Base-by-base conservation (phyloP, 2,329 filamentous ascomycete species). In the Cephalotrichum gorgonifer region DNA sequence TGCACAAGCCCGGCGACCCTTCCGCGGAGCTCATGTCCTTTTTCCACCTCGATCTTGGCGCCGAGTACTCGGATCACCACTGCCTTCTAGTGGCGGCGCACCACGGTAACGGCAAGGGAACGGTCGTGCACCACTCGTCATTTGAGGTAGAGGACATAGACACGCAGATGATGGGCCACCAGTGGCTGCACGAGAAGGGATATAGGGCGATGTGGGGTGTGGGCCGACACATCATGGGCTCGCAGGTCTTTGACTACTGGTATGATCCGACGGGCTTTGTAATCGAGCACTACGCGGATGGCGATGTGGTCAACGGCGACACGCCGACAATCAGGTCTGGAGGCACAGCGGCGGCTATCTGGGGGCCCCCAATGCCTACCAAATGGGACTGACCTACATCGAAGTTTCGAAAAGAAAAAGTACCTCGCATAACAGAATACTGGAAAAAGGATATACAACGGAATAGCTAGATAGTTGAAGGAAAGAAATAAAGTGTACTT, bases 211-310 rank as follows among this genome's bases (percentile, higher is more conserved):
- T 78, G 14, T 83, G 79, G 79, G 79, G 79, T 0, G 72, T 83
- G 0, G 79, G 80, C 0, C 62, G 79, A 41, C 79, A 83, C 63
- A 69, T 80, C 7, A 58, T 81, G 23, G 79, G 79, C 1, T 72
- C 66, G 43, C 78, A 81, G 60, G 71, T 83, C 38, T 83, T 83
- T 53, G 79, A 83, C 57, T 83, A 82, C 59, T 82, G 77, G 77
- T 71, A 66, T 56, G 77, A 80, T 60, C 66, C 69, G 1, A 71
- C 62, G 4, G 68, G 70, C 0, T 74, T 74, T 51, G 77, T 74
- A 60, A 62, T 79, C 43, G 76, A 79, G 59, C 76, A 79, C 55
- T 83, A 83, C 57, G 72, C 76, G 1, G 79, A 83, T 60, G 78
- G 79, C 0, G 79, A 83, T 61, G 50, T 79, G 49, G 76, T 82